Percentiles rank a stretch among this genome's conserved stretches.
Conservation (phyloP, 2,329 filamentous ascomycete species). For the Pseudogymnoascus sp. region DNA sequence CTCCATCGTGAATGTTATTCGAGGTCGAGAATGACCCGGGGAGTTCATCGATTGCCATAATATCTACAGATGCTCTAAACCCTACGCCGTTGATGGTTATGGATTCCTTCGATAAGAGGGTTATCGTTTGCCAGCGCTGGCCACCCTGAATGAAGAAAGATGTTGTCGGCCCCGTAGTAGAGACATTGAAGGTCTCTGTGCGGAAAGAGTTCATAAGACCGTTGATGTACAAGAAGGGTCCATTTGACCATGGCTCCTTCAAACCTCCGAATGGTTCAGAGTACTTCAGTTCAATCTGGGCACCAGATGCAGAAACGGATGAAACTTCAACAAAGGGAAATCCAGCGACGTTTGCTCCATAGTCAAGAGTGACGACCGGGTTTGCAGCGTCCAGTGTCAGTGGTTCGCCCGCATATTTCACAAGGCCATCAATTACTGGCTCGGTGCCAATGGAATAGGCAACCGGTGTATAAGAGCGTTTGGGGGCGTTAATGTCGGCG, state of each 20-base stretch:
- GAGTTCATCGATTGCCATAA: conserved; percentile 19
- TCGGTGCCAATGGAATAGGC: not conserved
- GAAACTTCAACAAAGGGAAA: conserved; percentile 29
- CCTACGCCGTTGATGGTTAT: conserved; percentile 29
- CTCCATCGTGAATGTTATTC: conserved; percentile 28
- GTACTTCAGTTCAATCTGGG: conserved; percentile 33
- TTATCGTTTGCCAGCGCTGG: conserved; percentile 34
- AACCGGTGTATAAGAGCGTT: not conserved
- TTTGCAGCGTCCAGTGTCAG: not conserved
- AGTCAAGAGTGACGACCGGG: conserved; percentile 24
- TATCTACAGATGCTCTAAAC: conserved; percentile 26
- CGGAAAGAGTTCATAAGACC: conserved; percentile 31
- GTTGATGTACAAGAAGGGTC: conserved; percentile 26
- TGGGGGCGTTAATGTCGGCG: not conserved
- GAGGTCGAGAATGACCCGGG: conserved; percentile 27
- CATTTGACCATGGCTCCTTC: conserved; percentile 25
- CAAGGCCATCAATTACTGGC: conserved; percentile 1
- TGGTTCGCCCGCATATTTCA: not conserved
- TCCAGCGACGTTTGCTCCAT: conserved; percentile 30
- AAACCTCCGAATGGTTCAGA: conserved; percentile 29
- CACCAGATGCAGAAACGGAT: conserved; percentile 17
- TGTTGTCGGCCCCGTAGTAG: conserved; percentile 21
- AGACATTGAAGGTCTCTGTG: conserved; percentile 34
- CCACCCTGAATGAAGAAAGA: conserved; percentile 35
- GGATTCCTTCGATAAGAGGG: conserved; percentile 29